Evolutionary conservation across 352 stramenopile species (phyloP).

Genomic region (Globisporangium alternatum): DNA sequence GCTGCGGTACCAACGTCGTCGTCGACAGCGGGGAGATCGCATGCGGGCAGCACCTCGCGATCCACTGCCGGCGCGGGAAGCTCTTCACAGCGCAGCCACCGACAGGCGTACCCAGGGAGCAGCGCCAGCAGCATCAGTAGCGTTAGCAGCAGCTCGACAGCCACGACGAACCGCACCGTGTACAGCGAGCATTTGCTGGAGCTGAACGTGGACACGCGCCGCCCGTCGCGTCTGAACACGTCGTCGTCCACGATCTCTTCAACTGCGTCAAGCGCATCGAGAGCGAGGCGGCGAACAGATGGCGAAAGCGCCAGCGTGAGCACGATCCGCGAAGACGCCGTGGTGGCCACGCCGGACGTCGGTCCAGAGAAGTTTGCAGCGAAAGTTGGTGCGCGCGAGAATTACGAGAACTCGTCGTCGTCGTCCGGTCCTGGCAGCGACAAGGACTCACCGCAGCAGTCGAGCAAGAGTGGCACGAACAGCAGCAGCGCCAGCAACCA

Average conservation of each 20-base stretch:
- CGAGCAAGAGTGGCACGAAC: conserved; percentile 9
- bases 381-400: conserved; percentile 29
- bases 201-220: conserved; percentile 10
- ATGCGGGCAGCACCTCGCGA: conserved; percentile 9
- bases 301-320: not conserved
- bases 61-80: not conserved
- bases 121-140: conserved; percentile 19
- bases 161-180: conserved; percentile 11
- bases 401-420: conserved; percentile 37
- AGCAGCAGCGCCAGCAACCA: conserved; percentile 25
- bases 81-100: conserved; percentile 10
- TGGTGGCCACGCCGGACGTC: conserved; percentile 21
- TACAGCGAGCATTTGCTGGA: conserved; percentile 1
- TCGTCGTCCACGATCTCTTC: conserved; percentile 11
- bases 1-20: not conserved
- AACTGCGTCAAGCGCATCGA: conserved; percentile 6
- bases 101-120: conserved; percentile 5
- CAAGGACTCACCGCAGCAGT: conserved; percentile 27
- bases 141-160: conserved; percentile 17
- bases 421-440: conserved; percentile 46
- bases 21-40: not conserved
- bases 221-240: conserved; percentile 12
- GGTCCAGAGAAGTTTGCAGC: conserved; percentile 42
- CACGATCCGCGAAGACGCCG: conserved; percentile 13
- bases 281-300: conserved; percentile 4